Evolutionary conservation across 192 early-diverging fungal species (phyloP).

Genomic region (Coemansia sp.): DNA sequence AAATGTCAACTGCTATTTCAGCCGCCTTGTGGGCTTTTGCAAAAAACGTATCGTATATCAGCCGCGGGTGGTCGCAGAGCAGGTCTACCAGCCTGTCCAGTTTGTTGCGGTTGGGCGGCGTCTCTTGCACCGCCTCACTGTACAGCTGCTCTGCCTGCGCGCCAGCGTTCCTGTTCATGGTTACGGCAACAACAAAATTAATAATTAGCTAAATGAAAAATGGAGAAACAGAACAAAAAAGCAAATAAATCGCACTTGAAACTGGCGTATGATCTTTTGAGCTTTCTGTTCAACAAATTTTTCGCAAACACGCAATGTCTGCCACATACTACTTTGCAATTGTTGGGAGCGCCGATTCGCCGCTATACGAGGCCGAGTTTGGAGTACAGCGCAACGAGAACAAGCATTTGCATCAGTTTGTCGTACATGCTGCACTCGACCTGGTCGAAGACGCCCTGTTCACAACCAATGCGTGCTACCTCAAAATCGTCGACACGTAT

Average conservation of each 20-base stretch:
- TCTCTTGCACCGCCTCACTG: constrained; percentile 33
- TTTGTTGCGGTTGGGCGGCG: constrained; percentile 46
- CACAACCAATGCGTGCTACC: constrained; percentile 82
- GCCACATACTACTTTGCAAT: constrained; percentile 83
- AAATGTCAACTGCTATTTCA: constrained; percentile 22
- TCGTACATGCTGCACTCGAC: constrained; percentile 94
- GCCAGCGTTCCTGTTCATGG: neutral
- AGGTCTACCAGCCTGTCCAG: constrained; percentile 42
- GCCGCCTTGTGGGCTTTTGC: constrained; percentile 34
- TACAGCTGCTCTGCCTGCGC: constrained; percentile 19
- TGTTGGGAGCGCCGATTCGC: constrained; percentile 91
- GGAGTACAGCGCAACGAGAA: constrained; percentile 57
- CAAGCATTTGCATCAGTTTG: constrained; percentile 96
- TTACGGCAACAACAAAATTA: neutral
- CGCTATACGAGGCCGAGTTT: constrained; percentile 93
- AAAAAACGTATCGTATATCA: constrained; percentile 38
- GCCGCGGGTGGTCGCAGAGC: constrained; percentile 24
- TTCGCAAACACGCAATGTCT: constrained; percentile 11
- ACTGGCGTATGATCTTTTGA: constrained; percentile 3
- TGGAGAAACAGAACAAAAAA: constrained; percentile 1
- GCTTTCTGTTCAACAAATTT: neutral
- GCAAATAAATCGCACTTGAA: neutral
- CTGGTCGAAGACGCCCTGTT: constrained; percentile 94
- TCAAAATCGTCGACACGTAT: constrained; percentile 92
- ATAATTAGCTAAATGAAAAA: neutral